These are phyloP conservation scores for Geum urbanum DNA, from an alignment of 306 rosid species.

Conservation along the genomic window DNA sequence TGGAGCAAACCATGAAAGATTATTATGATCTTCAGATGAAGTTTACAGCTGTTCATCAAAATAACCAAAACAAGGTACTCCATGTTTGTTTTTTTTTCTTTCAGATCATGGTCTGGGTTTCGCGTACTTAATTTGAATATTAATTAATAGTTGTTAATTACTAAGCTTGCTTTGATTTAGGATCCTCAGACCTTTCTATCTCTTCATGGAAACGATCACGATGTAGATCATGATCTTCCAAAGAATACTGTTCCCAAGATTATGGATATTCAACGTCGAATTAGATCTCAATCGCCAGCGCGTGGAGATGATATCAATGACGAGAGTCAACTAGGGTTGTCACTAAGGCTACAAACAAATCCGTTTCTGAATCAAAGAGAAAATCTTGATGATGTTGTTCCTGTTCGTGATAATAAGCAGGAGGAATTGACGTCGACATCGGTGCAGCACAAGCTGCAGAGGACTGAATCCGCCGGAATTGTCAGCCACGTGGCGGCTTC, in stretches of 20 bases:
- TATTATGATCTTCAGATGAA: constrained; percentile 71
- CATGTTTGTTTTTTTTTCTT: not conserved
- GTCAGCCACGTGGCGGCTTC: constrained; percentile 34
- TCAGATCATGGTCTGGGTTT: not conserved
- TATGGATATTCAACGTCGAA: constrained; percentile 19
- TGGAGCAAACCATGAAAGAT: constrained; percentile 79
- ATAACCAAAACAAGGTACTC: constrained; percentile 47
- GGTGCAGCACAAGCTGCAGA: constrained; percentile 45
- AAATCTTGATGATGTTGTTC: constrained; percentile 4
- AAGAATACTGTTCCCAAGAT: constrained; percentile 21
- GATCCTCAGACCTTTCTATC: constrained; percentile 53
- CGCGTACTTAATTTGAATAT: not conserved
- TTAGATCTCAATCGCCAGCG: constrained; percentile 24
- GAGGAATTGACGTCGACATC: constrained; percentile 24
- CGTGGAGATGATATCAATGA: constrained; percentile 23
- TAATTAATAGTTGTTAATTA: not conserved
- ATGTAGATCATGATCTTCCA: not conserved
- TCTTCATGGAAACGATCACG: constrained; percentile 35
- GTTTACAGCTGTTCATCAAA: constrained; percentile 53
- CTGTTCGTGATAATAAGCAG: constrained; percentile 20
- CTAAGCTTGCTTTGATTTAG: constrained; percentile 25
- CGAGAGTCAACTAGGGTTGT: constrained; percentile 58
- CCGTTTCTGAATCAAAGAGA: constrained; percentile 12
- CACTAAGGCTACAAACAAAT: constrained; percentile 54
- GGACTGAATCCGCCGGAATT: constrained; percentile 27